Evolutionary conservation across 108 stramenopile genomes (phyloP), one percentile per base, ranked within the genome.

Genomic region (Fragilaria radians): DNA sequence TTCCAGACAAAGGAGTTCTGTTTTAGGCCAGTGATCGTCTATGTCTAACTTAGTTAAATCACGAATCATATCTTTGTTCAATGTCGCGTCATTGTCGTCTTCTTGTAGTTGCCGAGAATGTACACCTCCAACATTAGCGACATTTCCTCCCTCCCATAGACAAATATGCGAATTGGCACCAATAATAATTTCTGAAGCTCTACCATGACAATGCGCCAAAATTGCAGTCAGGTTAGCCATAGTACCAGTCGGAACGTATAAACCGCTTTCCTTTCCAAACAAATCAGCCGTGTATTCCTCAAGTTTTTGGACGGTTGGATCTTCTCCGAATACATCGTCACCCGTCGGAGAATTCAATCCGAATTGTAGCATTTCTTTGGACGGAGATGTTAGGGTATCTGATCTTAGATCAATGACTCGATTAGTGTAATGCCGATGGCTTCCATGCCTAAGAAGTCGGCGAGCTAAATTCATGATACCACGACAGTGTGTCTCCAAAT

Each of bases 311-410:
- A 97, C 78, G 1, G 98, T 96, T 0, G 95, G 95, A 66, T 99
- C 98, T 63, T 98, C 98, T 29, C 90, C 86, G 65, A 96, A 79
- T 28, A 98, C 98, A 61, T 99, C 98, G 61, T 99, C 97, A 14
- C 98, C 98, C 0, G 88, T 67, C 7, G 71, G 63, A 32, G 98
- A 96, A 28, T 36, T 59, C 14, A 76, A 53, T 50, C 80, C 85
- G 5, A 75, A 68, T 32, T 62, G 34, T 17, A 81, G 59, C 94
- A 97, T 95, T 28, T 59, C 70, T 18, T 28, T 25, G n/a, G 88
- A 81, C 11, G 98, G 98, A 48, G 71, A 52, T 0, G 98, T 99
- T 29, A 99, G 91, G 11, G 98, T 99, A 73, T 99, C 98, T 54
- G 81, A 84, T 29, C 97, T 78, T 5, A 99, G 62, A 73, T 99